Evolutionary conservation across 2,329 filamentous ascomycete species (phyloP).

Genomic region (Teratosphaeriaceae sp.): DNA sequence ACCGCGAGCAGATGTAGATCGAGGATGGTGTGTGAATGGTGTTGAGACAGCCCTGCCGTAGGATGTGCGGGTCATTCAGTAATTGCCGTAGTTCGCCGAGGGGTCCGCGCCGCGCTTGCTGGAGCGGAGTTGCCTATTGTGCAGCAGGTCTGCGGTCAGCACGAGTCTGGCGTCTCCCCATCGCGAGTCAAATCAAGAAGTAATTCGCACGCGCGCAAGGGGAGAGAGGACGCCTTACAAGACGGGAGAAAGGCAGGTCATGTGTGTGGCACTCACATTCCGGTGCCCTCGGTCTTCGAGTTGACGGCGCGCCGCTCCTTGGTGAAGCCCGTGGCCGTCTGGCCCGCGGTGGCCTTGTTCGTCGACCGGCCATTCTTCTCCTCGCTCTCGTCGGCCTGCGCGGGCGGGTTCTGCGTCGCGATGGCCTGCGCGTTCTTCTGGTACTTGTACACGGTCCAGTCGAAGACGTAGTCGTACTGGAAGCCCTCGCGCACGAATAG

Average conservation of each 20-base stretch:
- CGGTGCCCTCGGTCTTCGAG: conserved; percentile 78
- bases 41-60: conserved; percentile 32
- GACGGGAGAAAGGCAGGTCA: conserved; percentile 27
- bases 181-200: conserved; percentile 54
- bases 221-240: conserved; percentile 80
- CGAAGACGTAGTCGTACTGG: conserved; percentile 99
- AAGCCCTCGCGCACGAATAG: conserved; percentile 98
- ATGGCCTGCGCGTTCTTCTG: conserved; percentile 98
- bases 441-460: conserved; percentile 99
- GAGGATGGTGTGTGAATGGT: conserved; percentile 27
- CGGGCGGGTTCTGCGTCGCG: conserved; percentile 60
- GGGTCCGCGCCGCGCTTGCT: conserved; percentile 46
- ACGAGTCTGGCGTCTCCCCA: conserved; percentile 49
- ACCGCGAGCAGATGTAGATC: not conserved
- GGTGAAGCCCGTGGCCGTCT: conserved; percentile 50
- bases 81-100: conserved; percentile 38
- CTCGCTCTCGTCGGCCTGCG: conserved; percentile 63
- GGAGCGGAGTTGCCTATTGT: conserved; percentile 45
- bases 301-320: conserved; percentile 67
- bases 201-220: conserved; percentile 65
- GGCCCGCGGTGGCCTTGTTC: conserved; percentile 4
- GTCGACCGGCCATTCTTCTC: conserved; percentile 63
- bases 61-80: conserved; percentile 39
- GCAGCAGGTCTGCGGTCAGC: conserved; percentile 35
- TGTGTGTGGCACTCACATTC: conserved; percentile 83